Evolutionary conservation across 1,139 yeast genomes (phyloP).

Genomic region (Spencermartinsiella ligniputridi): DNA sequence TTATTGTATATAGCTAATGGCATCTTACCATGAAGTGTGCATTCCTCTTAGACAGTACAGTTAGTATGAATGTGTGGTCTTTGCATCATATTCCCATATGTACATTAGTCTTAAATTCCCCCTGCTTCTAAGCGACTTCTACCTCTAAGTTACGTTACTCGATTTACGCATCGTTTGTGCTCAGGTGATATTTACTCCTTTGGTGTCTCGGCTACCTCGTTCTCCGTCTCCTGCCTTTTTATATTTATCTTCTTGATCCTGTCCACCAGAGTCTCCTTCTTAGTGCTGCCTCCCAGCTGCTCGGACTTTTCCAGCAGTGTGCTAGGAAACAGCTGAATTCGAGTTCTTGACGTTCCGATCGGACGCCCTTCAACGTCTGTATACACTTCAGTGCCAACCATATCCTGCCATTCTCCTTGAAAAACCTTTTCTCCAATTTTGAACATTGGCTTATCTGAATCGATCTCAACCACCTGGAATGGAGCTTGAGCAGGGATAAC

Average conservation of each 20-base stretch:
- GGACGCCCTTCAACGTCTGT: slow-evolving; percentile 27
- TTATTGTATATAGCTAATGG: no score
- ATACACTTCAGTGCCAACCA: slow-evolving; percentile 78
- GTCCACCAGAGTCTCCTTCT: slow-evolving; percentile 20
- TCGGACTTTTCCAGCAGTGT: slow-evolving; percentile 19
- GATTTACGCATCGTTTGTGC: no score
- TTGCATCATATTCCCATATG: no score
- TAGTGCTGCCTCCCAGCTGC: background rate
- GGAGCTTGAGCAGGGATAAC: slow-evolving; percentile 14
- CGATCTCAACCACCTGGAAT: slow-evolving; percentile 51
- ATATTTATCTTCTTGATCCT: slow-evolving; percentile 23
- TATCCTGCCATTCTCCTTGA: slow-evolving; percentile 71
- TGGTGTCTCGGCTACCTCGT: background rate
- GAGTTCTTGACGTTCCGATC: slow-evolving; percentile 25
- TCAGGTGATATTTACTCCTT: no score
- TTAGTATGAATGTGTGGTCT: no score
- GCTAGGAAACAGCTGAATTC: slow-evolving; percentile 22
- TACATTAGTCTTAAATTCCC: no score
- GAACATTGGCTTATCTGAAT: slow-evolving; percentile 48
- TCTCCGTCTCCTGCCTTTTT: slow-evolving; percentile 3
- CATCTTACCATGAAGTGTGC: no score
- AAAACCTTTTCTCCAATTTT: slow-evolving; percentile 54
- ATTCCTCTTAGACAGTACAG: no score
- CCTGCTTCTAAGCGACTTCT: no score
- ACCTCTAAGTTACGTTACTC: no score